Evolutionary conservation across 2,329 filamentous ascomycete genomes (phyloP).

Genomic region (Arthroderma sp.): DNA sequence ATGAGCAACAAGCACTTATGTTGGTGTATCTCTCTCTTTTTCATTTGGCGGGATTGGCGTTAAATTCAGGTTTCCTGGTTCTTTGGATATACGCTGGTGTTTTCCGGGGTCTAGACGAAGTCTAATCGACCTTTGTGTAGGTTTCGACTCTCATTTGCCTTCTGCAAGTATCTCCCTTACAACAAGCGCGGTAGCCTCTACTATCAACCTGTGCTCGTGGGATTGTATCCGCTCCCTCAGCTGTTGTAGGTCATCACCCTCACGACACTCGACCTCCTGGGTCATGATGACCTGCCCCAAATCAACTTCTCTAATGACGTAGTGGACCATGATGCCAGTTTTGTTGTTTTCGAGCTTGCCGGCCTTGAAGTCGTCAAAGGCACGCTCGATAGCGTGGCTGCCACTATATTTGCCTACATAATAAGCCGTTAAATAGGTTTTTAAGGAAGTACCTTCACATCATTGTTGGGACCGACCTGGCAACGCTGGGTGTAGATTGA

Average conservation of each 20-base stretch:
- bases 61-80: no score
- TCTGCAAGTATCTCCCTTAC: constrained; percentile 1
- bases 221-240: neutral
- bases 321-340: constrained; percentile 80
- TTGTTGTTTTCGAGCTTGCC: constrained; percentile 45
- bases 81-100: no score
- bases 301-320: constrained; percentile 70
- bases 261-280: constrained; percentile 51
- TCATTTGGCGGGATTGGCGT: no score
- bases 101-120: no score
- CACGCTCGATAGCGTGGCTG: constrained; percentile 59
- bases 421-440: neutral
- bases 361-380: constrained; percentile 58
- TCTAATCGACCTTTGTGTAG: neutral
- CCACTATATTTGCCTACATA: constrained; percentile 9
- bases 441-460: constrained; percentile 25
- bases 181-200: neutral
- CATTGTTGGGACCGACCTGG: constrained; percentile 50
- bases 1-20: no score
- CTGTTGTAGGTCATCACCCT: constrained; percentile 34
- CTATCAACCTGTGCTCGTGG: constrained; percentile 1
- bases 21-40: no score
- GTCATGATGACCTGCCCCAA: constrained; percentile 61
- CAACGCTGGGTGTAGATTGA: constrained; percentile 70
- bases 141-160: neutral